phyloP scores from a whole-genome alignment of 1,284 basidiomycete genomes.

The Rhodotorula mucilaginosa region DNA sequence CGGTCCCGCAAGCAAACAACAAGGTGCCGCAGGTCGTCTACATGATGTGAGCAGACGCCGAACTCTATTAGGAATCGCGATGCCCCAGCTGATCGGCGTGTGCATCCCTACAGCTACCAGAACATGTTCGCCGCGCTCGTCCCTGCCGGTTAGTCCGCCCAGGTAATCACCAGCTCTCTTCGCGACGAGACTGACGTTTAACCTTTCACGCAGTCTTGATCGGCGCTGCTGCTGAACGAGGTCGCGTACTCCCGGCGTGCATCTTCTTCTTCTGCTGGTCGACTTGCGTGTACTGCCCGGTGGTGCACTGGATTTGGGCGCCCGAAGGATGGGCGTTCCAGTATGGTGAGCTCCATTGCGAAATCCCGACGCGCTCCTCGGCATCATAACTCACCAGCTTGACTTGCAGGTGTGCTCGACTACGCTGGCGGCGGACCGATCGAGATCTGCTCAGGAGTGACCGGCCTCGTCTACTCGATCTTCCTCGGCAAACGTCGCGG shows the following conservation, averaged over 20 bases:
- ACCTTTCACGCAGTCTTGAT: constrained; percentile 58
- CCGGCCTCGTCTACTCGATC: constrained; percentile 44
- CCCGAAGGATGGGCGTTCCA: constrained; percentile 38
- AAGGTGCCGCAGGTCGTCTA: constrained; percentile 55
- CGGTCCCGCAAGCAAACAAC: constrained; percentile 62
- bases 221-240: constrained; percentile 80
- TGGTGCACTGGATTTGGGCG: constrained; percentile 43
- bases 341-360: constrained; percentile 8
- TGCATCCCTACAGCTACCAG: constrained; percentile 68
- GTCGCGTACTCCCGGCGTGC: constrained; percentile 81
- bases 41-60: constrained; percentile 21
- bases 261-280: constrained; percentile 81
- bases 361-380: constrained; percentile 1
- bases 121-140: constrained; percentile 82
- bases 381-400: constrained; percentile 20
- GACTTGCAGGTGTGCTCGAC: constrained; percentile 48
- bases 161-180: not conserved
- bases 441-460: constrained; percentile 50
- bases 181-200: not conserved
- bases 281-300: constrained; percentile 42
- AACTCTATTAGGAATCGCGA: constrained; percentile 50
- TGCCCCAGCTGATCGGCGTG: constrained; percentile 65
- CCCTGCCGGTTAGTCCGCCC: constrained; percentile 45
- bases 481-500: constrained; percentile 52
- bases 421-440: constrained; percentile 52